phyloP scores from a whole-genome alignment of 1,284 basidiomycete species.

The Microbotryum intermedium region DNA sequence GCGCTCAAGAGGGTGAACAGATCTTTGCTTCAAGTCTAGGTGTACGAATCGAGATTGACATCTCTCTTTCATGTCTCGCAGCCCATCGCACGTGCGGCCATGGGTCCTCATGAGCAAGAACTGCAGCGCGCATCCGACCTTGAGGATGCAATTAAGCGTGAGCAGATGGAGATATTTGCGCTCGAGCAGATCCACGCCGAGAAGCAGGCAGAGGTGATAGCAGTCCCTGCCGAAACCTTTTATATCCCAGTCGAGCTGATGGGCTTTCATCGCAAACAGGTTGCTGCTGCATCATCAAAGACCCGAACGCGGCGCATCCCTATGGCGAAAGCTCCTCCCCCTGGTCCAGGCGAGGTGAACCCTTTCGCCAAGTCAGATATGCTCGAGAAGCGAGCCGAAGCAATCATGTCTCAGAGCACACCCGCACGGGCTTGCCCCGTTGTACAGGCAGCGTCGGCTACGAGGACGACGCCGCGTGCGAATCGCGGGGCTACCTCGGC shows the following conservation, averaged over 20 bases:
- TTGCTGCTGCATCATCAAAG: background rate
- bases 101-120: conserved; percentile 2
- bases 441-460: background rate
- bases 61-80: background rate
- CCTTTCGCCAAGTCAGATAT: background rate
- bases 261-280: background rate
- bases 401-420: background rate
- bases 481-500: background rate
- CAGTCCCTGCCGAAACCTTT: background rate
- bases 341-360: background rate
- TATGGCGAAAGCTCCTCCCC: background rate
- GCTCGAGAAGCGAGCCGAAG: background rate
- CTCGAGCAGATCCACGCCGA: conserved; percentile 28
- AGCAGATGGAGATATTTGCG: conserved; percentile 32
- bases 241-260: too few relatives aligned
- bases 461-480: background rate
- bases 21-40: too few relatives aligned
- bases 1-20: conserved; percentile 17
- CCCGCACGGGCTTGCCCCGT: background rate
- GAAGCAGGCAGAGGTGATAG: conserved; percentile 18
- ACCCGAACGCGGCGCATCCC: background rate
- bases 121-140: conserved; percentile 13
- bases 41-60: too few relatives aligned
- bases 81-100: background rate
- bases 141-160: conserved; percentile 31